These are phyloP conservation scores for Salvia hispanica DNA, from an alignment of 257 asterid species.

Conservation along the genomic window DNA sequence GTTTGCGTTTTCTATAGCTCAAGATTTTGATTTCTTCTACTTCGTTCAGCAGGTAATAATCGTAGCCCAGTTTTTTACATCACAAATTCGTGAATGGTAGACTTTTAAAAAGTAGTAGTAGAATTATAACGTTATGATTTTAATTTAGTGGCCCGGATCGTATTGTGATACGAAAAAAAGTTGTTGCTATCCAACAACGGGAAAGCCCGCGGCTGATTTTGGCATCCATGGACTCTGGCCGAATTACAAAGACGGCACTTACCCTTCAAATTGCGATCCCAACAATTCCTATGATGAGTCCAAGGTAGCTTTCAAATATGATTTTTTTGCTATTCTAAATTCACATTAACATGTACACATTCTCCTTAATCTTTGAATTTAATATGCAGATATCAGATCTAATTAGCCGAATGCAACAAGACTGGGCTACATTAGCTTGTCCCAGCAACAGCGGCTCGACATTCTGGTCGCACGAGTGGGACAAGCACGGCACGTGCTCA, in stretches of 20 bases:
- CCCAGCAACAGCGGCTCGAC: slow-evolving; percentile 69
- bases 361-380: not conserved
- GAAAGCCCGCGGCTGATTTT: slow-evolving; percentile 70
- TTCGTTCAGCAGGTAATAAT: slow-evolving; percentile 70
- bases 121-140: not conserved
- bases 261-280: slow-evolving; percentile 75
- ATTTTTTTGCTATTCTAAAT: too few species aligned
- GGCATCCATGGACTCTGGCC: slow-evolving; percentile 94
- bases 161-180: slow-evolving; percentile 68
- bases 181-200: slow-evolving; percentile 80
- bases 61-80: too few species aligned
- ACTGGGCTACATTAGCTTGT: slow-evolving; percentile 76
- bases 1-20: slow-evolving; percentile 36
- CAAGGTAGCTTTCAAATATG: slow-evolving; percentile 36
- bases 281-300: slow-evolving; percentile 60
- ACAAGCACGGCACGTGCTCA: slow-evolving; percentile 79
- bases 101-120: not conserved
- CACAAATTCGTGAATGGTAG: too few species aligned
- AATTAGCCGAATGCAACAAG: slow-evolving; percentile 60
- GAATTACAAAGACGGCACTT: slow-evolving; percentile 62
- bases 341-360: too few species aligned
- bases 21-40: slow-evolving; percentile 75
- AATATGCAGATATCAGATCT: slow-evolving; percentile 58
- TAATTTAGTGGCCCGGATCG: slow-evolving; percentile 77
- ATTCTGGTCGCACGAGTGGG: slow-evolving; percentile 89